These are phyloP conservation scores for Rosa lucieae DNA, from an alignment of 306 rosid species.

Conservation along the genomic window DNA sequence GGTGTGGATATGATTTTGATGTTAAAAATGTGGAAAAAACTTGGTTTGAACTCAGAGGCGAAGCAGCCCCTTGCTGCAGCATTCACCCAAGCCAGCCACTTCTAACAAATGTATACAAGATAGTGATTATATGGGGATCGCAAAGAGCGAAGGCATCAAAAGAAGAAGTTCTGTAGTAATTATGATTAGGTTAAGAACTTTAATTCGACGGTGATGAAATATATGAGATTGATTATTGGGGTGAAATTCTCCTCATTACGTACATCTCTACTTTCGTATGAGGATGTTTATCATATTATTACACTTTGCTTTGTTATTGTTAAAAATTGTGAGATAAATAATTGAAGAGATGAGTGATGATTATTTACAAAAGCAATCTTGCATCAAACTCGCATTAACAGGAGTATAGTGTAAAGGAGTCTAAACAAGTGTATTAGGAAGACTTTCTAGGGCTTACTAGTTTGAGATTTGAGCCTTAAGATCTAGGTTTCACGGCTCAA, in stretches of 20 bases:
- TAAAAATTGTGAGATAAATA: neutral
- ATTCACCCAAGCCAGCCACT: neutral
- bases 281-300: neutral
- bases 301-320: neutral
- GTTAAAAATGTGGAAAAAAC: slow-evolving; percentile 23
- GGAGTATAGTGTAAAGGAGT: too few species aligned
- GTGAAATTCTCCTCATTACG: neutral
- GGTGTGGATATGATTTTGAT: slow-evolving; percentile 12
- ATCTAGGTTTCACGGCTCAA: neutral
- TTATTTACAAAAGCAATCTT: neutral
- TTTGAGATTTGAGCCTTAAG: neutral
- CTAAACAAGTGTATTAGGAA: neutral
- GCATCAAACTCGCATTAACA: too few species aligned
- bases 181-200: neutral
- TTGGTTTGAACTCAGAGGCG: neutral
- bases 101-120: neutral
- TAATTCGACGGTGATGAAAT: neutral
- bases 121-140: neutral
- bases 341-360: neutral
- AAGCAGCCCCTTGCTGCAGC: neutral
- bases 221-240: neutral
- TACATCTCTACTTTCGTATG: neutral
- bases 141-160: neutral
- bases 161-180: neutral
- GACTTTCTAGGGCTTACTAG: neutral